Base-by-base conservation (phyloP, 768 basidiomycete species). In the Leccinum obscurum region DNA sequence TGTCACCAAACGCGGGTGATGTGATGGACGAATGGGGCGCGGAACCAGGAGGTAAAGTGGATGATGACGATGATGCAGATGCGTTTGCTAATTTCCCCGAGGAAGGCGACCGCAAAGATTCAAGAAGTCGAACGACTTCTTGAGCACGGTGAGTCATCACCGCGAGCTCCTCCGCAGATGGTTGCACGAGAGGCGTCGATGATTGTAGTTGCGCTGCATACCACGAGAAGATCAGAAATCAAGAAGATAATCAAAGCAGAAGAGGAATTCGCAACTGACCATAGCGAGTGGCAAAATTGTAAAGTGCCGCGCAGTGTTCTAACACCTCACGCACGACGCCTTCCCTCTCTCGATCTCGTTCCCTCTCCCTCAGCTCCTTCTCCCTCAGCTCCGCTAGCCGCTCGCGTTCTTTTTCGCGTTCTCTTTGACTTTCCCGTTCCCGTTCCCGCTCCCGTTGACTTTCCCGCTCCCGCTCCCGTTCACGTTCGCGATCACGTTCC, bases 81-180 rank as follows among this genome's bases (percentile, higher is more conserved):
- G 54, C 28, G 44, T 60, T 55, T 35, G 68, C 63, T 17, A 61
- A 57, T 57, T 72, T 73, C 17, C 64, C 62, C 20, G 62, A 60
- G 51, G 68, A 64, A 34, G 68, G 61, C 37, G 61, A 65, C 20
- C 68, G 63, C 14, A 73, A 62, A 37, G 69, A 72, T 46, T 90
- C 87, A 39, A 92, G 74, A 20, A 92, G 80, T 54, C 83, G 81
- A 20, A 91, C 85, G 26, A 93, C 89, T 54, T 83, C 75, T 54
- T 78, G 76, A 22, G 90, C 90, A 34, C 83, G 80, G 15, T 81
- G 80, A 9, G 84, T 80, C 90, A 92, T 93, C 62, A 90, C 86
- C 52, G 79, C 75, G 10, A 91, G 70, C 69, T 92, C 89, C 2
- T 77, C 75, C 7, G 80, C 71, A 9, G 76, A 61, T 5, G 88